Conservation (phyloP, 2,329 filamentous ascomycete genomes). For the Sarocladium strictum region DNA sequence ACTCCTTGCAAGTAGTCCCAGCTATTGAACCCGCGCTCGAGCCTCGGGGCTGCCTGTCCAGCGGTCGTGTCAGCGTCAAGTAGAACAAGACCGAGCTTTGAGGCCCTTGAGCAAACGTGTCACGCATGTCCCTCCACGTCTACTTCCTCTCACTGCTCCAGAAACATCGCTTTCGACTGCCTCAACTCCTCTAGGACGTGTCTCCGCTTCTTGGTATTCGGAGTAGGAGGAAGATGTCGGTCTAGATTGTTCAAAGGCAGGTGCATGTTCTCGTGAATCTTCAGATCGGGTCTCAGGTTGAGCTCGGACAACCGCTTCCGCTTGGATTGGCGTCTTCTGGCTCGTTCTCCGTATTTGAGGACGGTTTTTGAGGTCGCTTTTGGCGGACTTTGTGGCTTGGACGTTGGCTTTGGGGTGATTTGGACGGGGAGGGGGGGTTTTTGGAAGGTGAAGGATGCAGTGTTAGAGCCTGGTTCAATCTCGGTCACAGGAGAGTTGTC, state of each 20-base stretch:
- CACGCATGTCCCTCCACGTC: too few relatives aligned
- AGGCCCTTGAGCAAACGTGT: too few relatives aligned
- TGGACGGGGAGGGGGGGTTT: background rate
- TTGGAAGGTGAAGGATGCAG: background rate
- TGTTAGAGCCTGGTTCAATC: background rate
- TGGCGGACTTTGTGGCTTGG: too few relatives aligned
- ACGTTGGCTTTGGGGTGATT: background rate
- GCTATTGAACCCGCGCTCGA: too few relatives aligned
- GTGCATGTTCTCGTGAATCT: conserved; percentile 14
- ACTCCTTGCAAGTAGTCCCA: too few relatives aligned
- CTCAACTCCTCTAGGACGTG: conserved; percentile 23
- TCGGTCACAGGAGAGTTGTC: background rate
- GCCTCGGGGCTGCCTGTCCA: too few relatives aligned
- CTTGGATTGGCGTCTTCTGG: conserved; percentile 10
- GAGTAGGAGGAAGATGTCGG: conserved; percentile 15
- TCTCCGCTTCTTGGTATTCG: conserved; percentile 15
- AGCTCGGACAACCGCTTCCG: conserved; percentile 13
- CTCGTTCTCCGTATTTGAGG: conserved; percentile 6
- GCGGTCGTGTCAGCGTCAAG: too few relatives aligned
- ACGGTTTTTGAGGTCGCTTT: too few relatives aligned
- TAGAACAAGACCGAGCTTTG: too few relatives aligned
- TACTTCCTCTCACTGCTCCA: conserved; percentile 14
- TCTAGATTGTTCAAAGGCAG: conserved; percentile 20
- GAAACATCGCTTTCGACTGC: conserved; percentile 22
- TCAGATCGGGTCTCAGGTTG: conserved; percentile 4